These are phyloP conservation scores for Polygonum maritimum DNA, from an alignment of 148 eudicot genomes.

Conservation along the genomic window DNA sequence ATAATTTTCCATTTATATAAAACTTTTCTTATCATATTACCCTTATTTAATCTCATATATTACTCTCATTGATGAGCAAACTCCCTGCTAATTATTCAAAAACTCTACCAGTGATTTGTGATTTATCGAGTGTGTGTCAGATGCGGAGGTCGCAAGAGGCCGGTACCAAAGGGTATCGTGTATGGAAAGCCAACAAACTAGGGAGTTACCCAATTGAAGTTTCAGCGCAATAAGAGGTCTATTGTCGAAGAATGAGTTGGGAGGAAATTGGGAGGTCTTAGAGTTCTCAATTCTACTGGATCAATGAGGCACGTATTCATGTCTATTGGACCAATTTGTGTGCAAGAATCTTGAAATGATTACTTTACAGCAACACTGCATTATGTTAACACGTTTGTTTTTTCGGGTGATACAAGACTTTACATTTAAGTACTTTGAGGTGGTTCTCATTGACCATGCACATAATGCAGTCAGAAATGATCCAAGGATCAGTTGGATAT, in stretches of 20 bases:
- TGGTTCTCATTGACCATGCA: slow-evolving; percentile 4
- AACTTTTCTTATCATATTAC: too few relatives aligned
- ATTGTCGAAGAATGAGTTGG: slow-evolving; percentile 4
- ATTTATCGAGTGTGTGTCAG: background rate
- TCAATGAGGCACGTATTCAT: background rate
- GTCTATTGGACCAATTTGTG: background rate
- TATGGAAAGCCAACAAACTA: slow-evolving; percentile 10
- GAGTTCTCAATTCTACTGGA: slow-evolving; percentile 11
- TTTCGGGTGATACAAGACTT: background rate
- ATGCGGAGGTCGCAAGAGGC: slow-evolving; percentile 9
- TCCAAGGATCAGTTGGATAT: slow-evolving; percentile 9
- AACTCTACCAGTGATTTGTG: background rate
- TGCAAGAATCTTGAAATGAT: background rate
- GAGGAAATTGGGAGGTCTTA: slow-evolving; percentile 1
- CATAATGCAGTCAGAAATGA: slow-evolving; percentile 4
- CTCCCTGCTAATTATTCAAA: background rate
- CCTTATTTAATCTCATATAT: background rate
- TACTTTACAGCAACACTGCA: background rate
- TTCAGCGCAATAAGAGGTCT: slow-evolving; percentile 9
- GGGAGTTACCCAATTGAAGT: slow-evolving; percentile 9
- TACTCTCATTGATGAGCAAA: too few relatives aligned
- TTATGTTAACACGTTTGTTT: background rate
- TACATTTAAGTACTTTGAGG: slow-evolving; percentile 1
- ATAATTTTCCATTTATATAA: too few relatives aligned
- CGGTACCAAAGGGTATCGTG: slow-evolving; percentile 6